These are phyloP conservation scores for Stramenopiles sp. DNA, from an alignment of 352 stramenopile species.

Conservation along the genomic window DNA sequence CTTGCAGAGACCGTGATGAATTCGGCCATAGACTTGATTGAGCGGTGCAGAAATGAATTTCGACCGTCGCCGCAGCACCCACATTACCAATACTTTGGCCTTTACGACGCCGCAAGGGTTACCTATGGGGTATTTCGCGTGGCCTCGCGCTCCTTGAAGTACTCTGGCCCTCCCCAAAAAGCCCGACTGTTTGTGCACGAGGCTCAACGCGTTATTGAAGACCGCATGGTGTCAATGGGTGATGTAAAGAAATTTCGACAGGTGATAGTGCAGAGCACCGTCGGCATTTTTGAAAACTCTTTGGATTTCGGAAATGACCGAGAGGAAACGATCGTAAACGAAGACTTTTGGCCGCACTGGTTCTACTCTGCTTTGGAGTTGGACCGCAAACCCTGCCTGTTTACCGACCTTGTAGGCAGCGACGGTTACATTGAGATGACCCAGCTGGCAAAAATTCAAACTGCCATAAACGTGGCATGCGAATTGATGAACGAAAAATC, in stretches of 20 bases:
- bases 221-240: conserved; percentile 42
- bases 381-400: not conserved
- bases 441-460: not conserved
- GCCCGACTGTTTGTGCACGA: conserved; percentile 73
- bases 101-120: not conserved
- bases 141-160: not conserved
- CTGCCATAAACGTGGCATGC: not conserved
- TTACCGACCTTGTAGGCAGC: not conserved
- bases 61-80: not conserved
- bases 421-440: not conserved
- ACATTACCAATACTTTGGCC: not conserved
- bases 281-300: not conserved
- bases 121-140: not conserved
- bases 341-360: not conserved
- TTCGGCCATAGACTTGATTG: not conserved
- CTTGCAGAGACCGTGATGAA: not conserved
- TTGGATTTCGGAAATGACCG: not conserved
- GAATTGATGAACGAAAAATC: not conserved
- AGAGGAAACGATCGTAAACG: not conserved
- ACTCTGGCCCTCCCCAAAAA: not conserved
- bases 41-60: not conserved
- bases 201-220: conserved; percentile 72
- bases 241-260: not conserved
- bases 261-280: not conserved
- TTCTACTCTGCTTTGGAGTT: not conserved